A percentile compares a stretch with the other conserved stretches of the same genome.
Conservation (phyloP, 441 rosid species). For the Pelargonium australe region DNA sequence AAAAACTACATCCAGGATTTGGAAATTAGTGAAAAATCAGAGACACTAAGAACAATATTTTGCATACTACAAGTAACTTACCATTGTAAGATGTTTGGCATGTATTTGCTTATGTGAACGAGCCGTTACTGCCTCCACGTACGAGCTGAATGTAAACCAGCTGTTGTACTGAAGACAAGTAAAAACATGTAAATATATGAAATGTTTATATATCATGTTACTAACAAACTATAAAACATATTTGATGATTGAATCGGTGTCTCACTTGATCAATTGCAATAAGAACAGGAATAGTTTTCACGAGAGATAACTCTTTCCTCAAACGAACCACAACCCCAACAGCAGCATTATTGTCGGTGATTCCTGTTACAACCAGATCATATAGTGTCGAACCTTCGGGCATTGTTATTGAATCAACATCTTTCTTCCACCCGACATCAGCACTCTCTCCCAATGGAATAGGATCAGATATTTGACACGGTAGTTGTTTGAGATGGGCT, state of each 20-base stretch:
- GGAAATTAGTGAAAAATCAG: background rate
- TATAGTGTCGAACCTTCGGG: constrained; percentile 63
- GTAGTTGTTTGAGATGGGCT: constrained; percentile 48
- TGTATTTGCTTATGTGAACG: constrained; percentile 71
- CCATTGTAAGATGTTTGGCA: constrained; percentile 87
- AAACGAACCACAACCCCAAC: constrained; percentile 73
- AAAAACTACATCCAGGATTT: background rate
- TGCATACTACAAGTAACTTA: constrained; percentile 19
- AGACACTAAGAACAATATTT: background rate
- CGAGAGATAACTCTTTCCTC: constrained; percentile 81
- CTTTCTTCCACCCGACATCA: constrained; percentile 86
- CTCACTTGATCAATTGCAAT: constrained; percentile 93
- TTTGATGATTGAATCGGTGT: constrained; percentile 8
- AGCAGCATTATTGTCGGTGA: constrained; percentile 75
- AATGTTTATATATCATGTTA: constrained; percentile 4
- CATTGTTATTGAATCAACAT: constrained; percentile 50
- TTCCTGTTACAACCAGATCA: constrained; percentile 80
- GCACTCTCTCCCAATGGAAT: constrained; percentile 86
- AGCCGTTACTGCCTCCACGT: constrained; percentile 70
- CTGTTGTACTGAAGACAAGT: constrained; percentile 61
- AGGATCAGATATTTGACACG: constrained; percentile 68
- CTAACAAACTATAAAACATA: background rate
- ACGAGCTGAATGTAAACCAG: constrained; percentile 96
- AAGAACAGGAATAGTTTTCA: constrained; percentile 80
- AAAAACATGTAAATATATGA: constrained; percentile 23